These are phyloP conservation scores for Wallacemonas sp. DNA, from an alignment of 208 protist species.

Conservation along the genomic window DNA sequence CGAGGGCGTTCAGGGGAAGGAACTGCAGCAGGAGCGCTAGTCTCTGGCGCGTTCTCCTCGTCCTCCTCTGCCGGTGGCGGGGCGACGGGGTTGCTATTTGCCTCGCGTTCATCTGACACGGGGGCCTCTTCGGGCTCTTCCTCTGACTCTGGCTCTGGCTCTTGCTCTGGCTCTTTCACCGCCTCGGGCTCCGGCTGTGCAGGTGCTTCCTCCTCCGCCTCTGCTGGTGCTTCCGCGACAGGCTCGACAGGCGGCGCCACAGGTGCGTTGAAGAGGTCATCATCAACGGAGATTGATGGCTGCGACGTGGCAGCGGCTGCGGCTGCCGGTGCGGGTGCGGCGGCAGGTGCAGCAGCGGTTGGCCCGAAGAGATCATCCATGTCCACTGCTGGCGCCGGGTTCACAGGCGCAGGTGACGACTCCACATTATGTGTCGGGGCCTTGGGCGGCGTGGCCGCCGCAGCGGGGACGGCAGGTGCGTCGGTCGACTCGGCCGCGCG, in stretches of 20 bases:
- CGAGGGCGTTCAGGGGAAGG: not conserved
- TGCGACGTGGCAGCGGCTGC: no score
- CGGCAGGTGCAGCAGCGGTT: not conserved
- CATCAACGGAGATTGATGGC: not conserved
- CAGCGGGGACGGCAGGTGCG: not conserved
- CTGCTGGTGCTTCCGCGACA: not conserved
- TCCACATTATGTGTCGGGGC: slow-evolving; percentile 4
- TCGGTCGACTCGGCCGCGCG: not conserved
- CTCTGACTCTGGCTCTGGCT: not conserved
- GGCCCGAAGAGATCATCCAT: slow-evolving; percentile 20
- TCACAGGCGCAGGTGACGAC: not conserved
- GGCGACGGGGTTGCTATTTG: not conserved
- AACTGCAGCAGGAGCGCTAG: not conserved
- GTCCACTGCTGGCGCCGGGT: slow-evolving; percentile 20
- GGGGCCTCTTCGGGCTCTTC: not conserved
- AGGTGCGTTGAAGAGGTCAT: slow-evolving; percentile 4
- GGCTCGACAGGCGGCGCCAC: not conserved
- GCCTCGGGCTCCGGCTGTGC: not conserved
- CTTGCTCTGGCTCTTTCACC: not conserved
- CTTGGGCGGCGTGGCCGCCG: not conserved
- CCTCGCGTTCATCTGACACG: not conserved
- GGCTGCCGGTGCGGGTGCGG: not conserved
- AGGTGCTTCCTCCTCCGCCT: not conserved
- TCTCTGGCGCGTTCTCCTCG: not conserved
- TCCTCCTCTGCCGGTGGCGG: slow-evolving; percentile 3